These are phyloP conservation scores for Candida ascalaphidarum DNA, from an alignment of 805 yeast species.

Conservation along the genomic window DNA sequence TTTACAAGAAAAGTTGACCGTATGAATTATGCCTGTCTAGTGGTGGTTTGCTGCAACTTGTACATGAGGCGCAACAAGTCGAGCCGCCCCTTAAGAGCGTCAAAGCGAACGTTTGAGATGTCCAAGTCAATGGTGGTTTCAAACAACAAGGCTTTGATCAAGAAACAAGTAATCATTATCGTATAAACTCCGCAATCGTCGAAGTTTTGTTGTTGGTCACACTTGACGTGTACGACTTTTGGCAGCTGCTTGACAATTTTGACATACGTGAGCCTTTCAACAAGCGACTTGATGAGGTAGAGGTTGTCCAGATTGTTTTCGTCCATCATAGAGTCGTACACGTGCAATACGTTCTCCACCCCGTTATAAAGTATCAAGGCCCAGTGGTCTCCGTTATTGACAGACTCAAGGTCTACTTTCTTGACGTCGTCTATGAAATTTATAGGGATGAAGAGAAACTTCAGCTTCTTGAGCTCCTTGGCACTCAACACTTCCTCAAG, in stretches of 20 bases:
- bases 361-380: conserved; percentile 48
- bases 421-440: conserved; percentile 44
- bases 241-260: too few species aligned
- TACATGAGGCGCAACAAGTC: conserved; percentile 5
- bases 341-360: conserved; percentile 37
- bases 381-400: conserved; percentile 75
- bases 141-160: conserved; percentile 16
- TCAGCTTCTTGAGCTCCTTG: conserved; percentile 22
- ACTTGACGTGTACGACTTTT: conserved; percentile 22
- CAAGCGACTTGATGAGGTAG: conserved; percentile 15
- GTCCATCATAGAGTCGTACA: conserved; percentile 50
- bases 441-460: conserved; percentile 56
- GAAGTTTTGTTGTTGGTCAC: conserved; percentile 58
- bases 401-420: conserved; percentile 37
- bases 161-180: conserved; percentile 14
- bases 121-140: conserved; percentile 15
- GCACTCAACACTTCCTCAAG: conserved; percentile 25
- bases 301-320: conserved; percentile 28
- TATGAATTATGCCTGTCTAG: neutral
- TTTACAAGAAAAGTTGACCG: conserved; percentile 16
- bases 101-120: conserved; percentile 30
- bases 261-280: conserved; percentile 14
- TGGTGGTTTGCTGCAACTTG: too few species aligned
- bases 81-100: conserved; percentile 28
- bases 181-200: conserved; percentile 54